These are phyloP conservation scores for Wickerhamiella nectarea DNA, from an alignment of 805 yeast species.

Conservation along the genomic window DNA sequence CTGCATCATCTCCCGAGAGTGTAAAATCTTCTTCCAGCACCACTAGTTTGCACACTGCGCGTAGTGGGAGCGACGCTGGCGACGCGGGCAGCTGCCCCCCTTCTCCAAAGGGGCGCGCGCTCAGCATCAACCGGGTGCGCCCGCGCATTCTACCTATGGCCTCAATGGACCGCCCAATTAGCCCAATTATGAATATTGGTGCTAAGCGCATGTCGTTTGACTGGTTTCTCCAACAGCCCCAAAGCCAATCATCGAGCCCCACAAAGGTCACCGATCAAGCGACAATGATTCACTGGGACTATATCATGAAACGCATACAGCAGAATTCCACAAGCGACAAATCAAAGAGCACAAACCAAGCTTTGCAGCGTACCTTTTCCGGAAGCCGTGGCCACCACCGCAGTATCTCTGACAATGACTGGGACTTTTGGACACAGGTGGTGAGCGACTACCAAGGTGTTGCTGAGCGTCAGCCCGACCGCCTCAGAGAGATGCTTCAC, in stretches of 20 bases:
- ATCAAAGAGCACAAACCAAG: slow-evolving; percentile 36
- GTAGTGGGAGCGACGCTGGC: background rate
- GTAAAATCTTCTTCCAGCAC: background rate
- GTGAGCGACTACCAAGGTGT: slow-evolving; percentile 62
- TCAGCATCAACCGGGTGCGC: slow-evolving; percentile 2
- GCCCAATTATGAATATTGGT: slow-evolving; percentile 2
- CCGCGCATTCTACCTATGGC: slow-evolving; percentile 8
- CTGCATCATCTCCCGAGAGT: background rate
- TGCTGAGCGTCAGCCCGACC: slow-evolving; percentile 47
- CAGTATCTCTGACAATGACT: slow-evolving; percentile 18
- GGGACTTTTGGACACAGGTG: slow-evolving; percentile 72
- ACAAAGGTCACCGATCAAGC: slow-evolving; percentile 2
- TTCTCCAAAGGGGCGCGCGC: slow-evolving; percentile 1
- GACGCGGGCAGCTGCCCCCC: background rate
- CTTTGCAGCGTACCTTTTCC: slow-evolving; percentile 27
- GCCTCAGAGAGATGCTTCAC: slow-evolving; percentile 43
- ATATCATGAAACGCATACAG: slow-evolving; percentile 19
- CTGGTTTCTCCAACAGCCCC: slow-evolving; percentile 10
- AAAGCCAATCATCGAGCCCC: slow-evolving; percentile 1
- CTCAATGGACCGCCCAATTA: background rate
- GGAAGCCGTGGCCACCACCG: slow-evolving; percentile 11
- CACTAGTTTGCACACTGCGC: background rate
- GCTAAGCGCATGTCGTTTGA: slow-evolving; percentile 9
- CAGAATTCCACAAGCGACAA: slow-evolving; percentile 13
- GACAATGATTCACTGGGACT: slow-evolving; percentile 11